A percentile compares a stretch with the other conserved stretches of the same genome.
Evolutionary conservation across 2,329 filamentous ascomycete species (phyloP).

Genomic region (Claviceps pusilla): DNA sequence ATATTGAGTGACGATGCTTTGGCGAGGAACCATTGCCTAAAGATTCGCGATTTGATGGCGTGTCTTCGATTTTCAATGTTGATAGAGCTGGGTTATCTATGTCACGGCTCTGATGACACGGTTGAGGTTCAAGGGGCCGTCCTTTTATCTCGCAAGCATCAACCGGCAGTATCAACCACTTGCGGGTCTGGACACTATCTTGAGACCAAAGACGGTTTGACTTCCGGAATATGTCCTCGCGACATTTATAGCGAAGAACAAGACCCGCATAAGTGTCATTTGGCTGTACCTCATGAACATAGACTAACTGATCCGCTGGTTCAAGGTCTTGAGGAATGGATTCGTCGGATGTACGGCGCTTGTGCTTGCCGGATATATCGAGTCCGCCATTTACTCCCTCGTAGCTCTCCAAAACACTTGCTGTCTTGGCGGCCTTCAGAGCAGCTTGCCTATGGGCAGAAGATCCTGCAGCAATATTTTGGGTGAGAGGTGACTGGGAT

Average conservation of each 20-base stretch:
- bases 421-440: conserved; percentile 40
- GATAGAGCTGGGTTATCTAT: conserved; percentile 39
- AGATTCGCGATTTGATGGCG: conserved; percentile 10
- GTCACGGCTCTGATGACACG: conserved; percentile 22
- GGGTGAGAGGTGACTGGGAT: conserved; percentile 20
- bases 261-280: conserved; percentile 84
- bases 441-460: conserved; percentile 37
- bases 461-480: conserved; percentile 40
- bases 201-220: conserved; percentile 91
- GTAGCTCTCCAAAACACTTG: conserved; percentile 45
- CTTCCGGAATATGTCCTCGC: conserved; percentile 66
- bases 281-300: conserved; percentile 71
- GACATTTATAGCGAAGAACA: conserved; percentile 77
- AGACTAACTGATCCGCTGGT: conserved; percentile 65
- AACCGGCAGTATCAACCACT: conserved; percentile 69
- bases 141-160: conserved; percentile 80
- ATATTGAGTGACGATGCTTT: conserved; percentile 16
- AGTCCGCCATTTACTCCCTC: conserved; percentile 44
- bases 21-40: conserved; percentile 29
- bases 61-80: conserved; percentile 19
- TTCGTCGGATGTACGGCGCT: conserved; percentile 57
- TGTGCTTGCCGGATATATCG: conserved; percentile 40
- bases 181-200: conserved; percentile 74
- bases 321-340: conserved; percentile 36
- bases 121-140: conserved; percentile 44